These are phyloP conservation scores for Xylariales sp. DNA, from an alignment of 2,329 filamentous ascomycete genomes.

Conservation along the genomic window DNA sequence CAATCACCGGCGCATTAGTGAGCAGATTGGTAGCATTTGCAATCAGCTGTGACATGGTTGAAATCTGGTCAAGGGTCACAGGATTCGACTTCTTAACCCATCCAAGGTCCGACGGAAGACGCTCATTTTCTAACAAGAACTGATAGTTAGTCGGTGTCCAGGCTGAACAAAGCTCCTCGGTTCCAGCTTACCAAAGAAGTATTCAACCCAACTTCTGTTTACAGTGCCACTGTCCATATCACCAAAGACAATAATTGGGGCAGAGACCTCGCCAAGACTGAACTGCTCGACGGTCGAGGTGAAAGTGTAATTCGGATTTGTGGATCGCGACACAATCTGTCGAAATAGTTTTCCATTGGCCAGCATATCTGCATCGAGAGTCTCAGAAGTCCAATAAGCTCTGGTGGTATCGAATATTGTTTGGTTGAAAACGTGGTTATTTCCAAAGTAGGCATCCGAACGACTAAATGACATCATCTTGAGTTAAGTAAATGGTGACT, in stretches of 20 bases:
- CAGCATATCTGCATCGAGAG: conserved; percentile 30
- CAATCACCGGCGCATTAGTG: not conserved
- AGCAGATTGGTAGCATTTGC: conserved; percentile 1
- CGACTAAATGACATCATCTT: conserved; percentile 22
- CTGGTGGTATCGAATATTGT: conserved; percentile 37
- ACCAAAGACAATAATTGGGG: conserved; percentile 46
- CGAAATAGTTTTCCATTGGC: conserved; percentile 40
- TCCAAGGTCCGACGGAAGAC: conserved; percentile 3
- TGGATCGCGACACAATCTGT: conserved; percentile 35
- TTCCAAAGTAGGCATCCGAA: conserved; percentile 40
- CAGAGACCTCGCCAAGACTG: conserved; percentile 44
- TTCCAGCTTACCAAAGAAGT: conserved; percentile 36
- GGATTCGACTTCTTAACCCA: conserved; percentile 6
- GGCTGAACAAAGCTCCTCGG: not conserved
- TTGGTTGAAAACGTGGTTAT: conserved; percentile 45
- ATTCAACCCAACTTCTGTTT: conserved; percentile 33
- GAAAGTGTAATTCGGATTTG: conserved; percentile 45
- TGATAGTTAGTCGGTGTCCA: too few relatives aligned
- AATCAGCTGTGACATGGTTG: not conserved
- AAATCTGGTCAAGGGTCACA: not conserved
- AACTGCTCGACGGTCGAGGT: conserved; percentile 35
- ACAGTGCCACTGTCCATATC: conserved; percentile 34
- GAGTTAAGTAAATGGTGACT: not conserved
- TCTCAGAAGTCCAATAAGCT: conserved; percentile 36
- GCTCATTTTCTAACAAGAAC: too few relatives aligned